Percentiles rank a stretch among this genome's conserved stretches.
Evolutionary conservation across 192 early-diverging fungal species (phyloP).

Genomic region (Rhizoclosmatium sp.): DNA sequence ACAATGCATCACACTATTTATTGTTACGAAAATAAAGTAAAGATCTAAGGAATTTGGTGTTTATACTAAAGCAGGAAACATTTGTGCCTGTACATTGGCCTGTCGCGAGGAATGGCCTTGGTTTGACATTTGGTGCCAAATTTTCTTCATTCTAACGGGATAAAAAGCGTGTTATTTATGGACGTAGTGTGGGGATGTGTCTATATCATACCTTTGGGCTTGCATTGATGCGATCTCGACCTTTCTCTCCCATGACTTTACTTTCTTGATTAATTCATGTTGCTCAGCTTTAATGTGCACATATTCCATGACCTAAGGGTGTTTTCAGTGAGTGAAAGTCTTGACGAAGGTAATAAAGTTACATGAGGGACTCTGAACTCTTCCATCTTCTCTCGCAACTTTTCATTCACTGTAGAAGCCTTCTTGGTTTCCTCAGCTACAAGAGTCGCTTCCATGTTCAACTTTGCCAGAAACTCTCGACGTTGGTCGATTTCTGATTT

Average conservation of each 20-base stretch:
- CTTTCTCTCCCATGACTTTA: slow-evolving; percentile 64
- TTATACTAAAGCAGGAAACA: slow-evolving; percentile 26
- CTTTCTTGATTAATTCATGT: slow-evolving; percentile 57
- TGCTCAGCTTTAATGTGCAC: slow-evolving; percentile 58
- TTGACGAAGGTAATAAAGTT: neutral
- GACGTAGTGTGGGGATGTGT: neutral
- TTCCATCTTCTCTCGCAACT: slow-evolving; percentile 52
- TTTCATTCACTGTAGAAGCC: slow-evolving; percentile 45
- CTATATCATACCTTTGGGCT: slow-evolving; percentile 45
- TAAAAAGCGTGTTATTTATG: neutral
- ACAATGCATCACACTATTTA: neutral
- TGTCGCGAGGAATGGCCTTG: slow-evolving; percentile 11
- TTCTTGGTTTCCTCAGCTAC: slow-evolving; percentile 54
- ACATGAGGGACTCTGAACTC: slow-evolving; percentile 63
- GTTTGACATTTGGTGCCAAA: slow-evolving; percentile 55
- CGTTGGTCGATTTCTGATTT: slow-evolving; percentile 55
- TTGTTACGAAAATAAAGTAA: neutral
- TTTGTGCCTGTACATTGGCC: neutral
- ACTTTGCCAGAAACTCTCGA: slow-evolving; percentile 55
- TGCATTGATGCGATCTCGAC: slow-evolving; percentile 66
- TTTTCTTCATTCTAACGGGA: slow-evolving; percentile 48
- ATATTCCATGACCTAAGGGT: slow-evolving; percentile 61
- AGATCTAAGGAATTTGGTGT: neutral
- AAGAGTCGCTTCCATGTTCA: slow-evolving; percentile 48
- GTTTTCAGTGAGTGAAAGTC: neutral